phyloP scores from a whole-genome alignment of 129 eudicot species.

The Chrysanthemum seticuspe region DNA sequence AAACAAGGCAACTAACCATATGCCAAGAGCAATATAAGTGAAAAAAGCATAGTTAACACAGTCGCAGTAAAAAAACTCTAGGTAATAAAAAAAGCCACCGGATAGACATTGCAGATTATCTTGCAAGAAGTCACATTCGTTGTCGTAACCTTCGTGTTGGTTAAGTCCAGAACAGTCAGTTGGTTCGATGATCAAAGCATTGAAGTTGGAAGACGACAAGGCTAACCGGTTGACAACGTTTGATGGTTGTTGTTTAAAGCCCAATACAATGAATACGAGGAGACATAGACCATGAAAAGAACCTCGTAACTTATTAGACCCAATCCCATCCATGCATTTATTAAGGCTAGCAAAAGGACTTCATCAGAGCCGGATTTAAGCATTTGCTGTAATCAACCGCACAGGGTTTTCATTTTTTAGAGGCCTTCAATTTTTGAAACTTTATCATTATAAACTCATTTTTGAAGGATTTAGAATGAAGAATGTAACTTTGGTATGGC shows the following conservation, averaged over 20 bases:
- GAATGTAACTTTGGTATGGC: no score
- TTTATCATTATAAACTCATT: no score
- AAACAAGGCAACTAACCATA: slow-evolving; percentile 57
- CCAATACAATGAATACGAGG: background rate
- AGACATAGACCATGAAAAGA: slow-evolving; percentile 6
- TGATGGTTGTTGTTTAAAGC: background rate
- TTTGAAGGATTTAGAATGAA: no score
- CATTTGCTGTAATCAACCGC: no score
- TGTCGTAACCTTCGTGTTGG: slow-evolving; percentile 40
- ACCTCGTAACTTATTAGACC: no score
- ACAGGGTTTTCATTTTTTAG: no score
- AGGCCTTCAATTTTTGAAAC: no score
- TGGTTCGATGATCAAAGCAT: slow-evolving; percentile 19
- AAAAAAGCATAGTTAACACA: slow-evolving; percentile 32
- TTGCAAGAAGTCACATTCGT: slow-evolving; percentile 49
- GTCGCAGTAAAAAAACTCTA: slow-evolving; percentile 54
- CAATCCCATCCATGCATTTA: no score
- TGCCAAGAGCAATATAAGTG: slow-evolving; percentile 37
- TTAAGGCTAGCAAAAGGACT: no score
- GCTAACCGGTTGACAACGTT: background rate
- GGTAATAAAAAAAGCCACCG: slow-evolving; percentile 55
- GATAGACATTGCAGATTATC: slow-evolving; percentile 51
- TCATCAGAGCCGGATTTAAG: no score
- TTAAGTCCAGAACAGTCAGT: slow-evolving; percentile 39
- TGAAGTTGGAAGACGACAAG: background rate